phyloP scores from a whole-genome alignment of 768 basidiomycete genomes.

The Filobasidium floriforme region DNA sequence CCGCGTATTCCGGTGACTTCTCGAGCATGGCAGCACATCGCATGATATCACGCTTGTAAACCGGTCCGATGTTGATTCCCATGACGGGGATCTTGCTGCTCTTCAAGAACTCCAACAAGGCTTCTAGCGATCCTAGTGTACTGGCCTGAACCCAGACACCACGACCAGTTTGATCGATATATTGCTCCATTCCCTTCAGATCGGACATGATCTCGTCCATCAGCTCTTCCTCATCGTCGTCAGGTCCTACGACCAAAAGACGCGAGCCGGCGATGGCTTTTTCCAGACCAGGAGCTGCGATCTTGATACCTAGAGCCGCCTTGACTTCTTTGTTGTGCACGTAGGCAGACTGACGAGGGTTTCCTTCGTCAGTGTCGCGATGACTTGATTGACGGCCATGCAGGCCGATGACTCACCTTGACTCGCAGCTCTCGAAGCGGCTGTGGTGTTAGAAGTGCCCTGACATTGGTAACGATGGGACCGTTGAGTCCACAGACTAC shows the following conservation, averaged over 20 bases:
- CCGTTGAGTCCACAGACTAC: constrained; percentile 96
- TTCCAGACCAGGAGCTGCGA: constrained; percentile 87
- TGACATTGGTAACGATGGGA: constrained; percentile 87
- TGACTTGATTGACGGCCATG: neutral
- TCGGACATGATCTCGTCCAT: constrained; percentile 96
- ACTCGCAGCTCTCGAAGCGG: constrained; percentile 89
- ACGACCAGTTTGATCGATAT: constrained; percentile 87
- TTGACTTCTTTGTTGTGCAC: constrained; percentile 97
- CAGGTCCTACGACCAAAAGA: constrained; percentile 81
- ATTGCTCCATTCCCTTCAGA: constrained; percentile 74
- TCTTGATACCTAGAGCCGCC: constrained; percentile 92
- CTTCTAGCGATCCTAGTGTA: constrained; percentile 93
- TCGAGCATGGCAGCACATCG: constrained; percentile 88
- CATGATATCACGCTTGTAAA: constrained; percentile 92
- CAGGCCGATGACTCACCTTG: constrained; percentile 56
- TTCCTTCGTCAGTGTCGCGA: constrained; percentile 3
- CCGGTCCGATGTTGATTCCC: constrained; percentile 94
- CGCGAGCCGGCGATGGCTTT: constrained; percentile 97
- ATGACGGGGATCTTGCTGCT: constrained; percentile 93
- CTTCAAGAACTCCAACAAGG: constrained; percentile 89
- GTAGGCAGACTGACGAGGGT: constrained; percentile 64
- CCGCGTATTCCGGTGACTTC: constrained; percentile 87
- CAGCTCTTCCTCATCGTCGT: constrained; percentile 92
- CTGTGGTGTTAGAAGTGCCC: constrained; percentile 90
- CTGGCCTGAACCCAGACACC: constrained; percentile 97